Base-by-base conservation (phyloP, 805 yeast genomes). In the Starmerella scarabaei region DNA sequence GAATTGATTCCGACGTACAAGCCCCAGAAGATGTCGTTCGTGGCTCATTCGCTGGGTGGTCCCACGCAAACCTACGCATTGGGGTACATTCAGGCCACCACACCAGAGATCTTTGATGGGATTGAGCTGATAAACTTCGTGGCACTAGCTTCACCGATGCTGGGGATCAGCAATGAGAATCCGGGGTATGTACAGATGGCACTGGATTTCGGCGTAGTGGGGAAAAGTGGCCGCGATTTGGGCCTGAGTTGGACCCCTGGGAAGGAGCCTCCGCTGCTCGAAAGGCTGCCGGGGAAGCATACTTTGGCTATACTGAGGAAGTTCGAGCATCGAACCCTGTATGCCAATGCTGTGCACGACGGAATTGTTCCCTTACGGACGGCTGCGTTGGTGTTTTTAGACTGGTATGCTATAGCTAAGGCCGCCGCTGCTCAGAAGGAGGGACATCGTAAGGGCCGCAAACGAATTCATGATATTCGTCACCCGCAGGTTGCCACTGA, bases 341-440 rank as follows among this genome's bases (percentile, higher is more conserved):
- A 91, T 58, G 95, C 97, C 0, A 91, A 91, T 60, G 77, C 81
- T 0, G 67, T 82, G 16, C 78, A 91, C 58, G 98, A 91, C 61
- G 98, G 98, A 2, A 85, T 91, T 38, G 98, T 91, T 2, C 97
- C 98, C 0, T 63, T 91, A 50, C 65, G 97, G 37, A 91, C 98
- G 0, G 76, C 94, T 0, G 84, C 96, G 0, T 62, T 88, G 38
- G 59, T 88, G 21, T 88, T 79, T 53, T 59, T 91, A 12, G 97
- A 91, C 57, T 85, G 93, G 80, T 70, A 71, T 43, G 93, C 84
- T 3, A 62, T 80, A 15, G 63, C 70, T 3, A 66, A 68, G 35
- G 78, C 77, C 1, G 59, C 63, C 6, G 57, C 57, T 35, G 64
- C 65, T 47, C 44, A 20, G 42, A 44, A 14, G 57, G 56, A 3